A percentile compares a stretch with the other conserved stretches of the same genome.
Conservation (phyloP, 2,329 filamentous ascomycete species). For the Emergomyces pasteurianus region DNA sequence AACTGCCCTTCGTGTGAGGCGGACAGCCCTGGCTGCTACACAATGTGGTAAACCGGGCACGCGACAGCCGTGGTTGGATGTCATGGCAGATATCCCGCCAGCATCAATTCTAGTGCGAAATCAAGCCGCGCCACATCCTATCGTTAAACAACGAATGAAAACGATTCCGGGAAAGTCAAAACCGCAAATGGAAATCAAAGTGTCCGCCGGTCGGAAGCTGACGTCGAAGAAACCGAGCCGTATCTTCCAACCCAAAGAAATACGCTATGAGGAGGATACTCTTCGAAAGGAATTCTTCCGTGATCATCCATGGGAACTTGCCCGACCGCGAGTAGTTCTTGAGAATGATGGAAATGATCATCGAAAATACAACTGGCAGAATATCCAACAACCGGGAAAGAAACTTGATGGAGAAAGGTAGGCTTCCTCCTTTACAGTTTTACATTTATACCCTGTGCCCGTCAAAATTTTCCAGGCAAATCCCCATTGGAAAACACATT, state of each 20-base stretch:
- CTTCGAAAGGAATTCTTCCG: conserved; percentile 73
- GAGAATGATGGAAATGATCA: conserved; percentile 78
- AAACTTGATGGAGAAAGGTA: conserved; percentile 76
- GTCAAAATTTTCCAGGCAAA: background rate
- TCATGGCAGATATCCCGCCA: conserved; percentile 47
- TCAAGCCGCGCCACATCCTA: conserved; percentile 36
- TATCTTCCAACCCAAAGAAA: conserved; percentile 66
- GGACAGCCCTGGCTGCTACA: conserved; percentile 29
- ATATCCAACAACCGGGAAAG: conserved; percentile 60
- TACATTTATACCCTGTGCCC: background rate
- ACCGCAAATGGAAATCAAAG: conserved; percentile 26
- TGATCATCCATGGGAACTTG: conserved; percentile 96
- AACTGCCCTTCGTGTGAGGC: conserved; percentile 34
- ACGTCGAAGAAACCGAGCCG: conserved; percentile 55
- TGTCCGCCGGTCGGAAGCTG: conserved; percentile 21
- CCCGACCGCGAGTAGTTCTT: conserved; percentile 70
- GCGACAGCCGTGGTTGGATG: conserved; percentile 43
- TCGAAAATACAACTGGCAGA: conserved; percentile 67
- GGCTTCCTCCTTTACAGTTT: conserved; percentile 11
- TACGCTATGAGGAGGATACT: conserved; percentile 72
- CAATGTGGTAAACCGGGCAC: conserved; percentile 23
- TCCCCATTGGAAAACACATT: background rate
- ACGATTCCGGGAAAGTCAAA: conserved; percentile 13
- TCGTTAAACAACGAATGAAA: conserved; percentile 27
- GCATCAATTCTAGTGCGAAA: conserved; percentile 48